These are phyloP conservation scores for Posidonia australis DNA, from an alignment of 106 monocot species.

Conservation along the genomic window DNA sequence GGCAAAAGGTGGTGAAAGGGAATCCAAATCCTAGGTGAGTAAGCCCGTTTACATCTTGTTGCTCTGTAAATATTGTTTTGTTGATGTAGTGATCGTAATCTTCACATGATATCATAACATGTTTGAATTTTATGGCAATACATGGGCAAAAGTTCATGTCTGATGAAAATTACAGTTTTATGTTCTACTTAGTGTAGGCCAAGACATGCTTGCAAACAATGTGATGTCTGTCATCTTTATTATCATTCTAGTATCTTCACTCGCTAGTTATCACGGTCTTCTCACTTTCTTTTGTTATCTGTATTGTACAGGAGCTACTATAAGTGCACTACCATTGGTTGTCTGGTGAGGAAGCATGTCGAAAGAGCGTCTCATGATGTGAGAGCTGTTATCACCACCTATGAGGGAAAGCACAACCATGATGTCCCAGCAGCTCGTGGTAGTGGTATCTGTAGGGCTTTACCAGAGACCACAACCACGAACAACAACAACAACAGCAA, in stretches of 20 bases:
- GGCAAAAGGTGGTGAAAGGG: slow-evolving; percentile 96
- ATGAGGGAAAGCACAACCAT: slow-evolving; percentile 94
- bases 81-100: too few relatives aligned
- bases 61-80: too few relatives aligned
- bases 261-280: not conserved
- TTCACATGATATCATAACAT: too few relatives aligned
- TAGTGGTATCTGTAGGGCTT: not conserved
- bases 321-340: slow-evolving; percentile 75
- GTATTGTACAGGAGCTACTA: slow-evolving; percentile 67
- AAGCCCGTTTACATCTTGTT: too few relatives aligned
- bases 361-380: slow-evolving; percentile 71
- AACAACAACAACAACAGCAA: slow-evolving; percentile 1
- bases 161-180: too few relatives aligned
- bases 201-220: too few relatives aligned
- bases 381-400: slow-evolving; percentile 73
- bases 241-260: too few relatives aligned
- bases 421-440: slow-evolving; percentile 52
- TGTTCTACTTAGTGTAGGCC: too few relatives aligned
- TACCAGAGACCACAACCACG: not conserved
- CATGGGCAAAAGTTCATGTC: too few relatives aligned
- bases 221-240: too few relatives aligned
- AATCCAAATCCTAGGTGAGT: slow-evolving; percentile 87
- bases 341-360: slow-evolving; percentile 78
- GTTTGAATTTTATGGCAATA: too few relatives aligned
- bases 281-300: not conserved